Conservation (phyloP, 2,329 filamentous ascomycete genomes). For the Diaporthe humulicola region DNA sequence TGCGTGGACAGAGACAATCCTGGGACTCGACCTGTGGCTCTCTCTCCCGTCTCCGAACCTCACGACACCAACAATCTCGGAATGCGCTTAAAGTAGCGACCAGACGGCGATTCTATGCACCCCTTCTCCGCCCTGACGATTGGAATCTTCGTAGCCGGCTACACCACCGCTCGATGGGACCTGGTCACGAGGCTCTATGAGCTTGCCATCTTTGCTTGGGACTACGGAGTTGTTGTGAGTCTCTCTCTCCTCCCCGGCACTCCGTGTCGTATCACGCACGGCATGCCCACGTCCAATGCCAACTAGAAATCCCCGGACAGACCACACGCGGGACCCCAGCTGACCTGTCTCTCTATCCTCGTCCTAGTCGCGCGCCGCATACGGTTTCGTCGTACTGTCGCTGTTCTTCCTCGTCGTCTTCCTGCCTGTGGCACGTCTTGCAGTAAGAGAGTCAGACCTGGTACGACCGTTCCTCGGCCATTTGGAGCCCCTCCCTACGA, state of each 20-base stretch:
- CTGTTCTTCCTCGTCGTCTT: slow-evolving; percentile 87
- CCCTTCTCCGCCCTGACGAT: slow-evolving; percentile 95
- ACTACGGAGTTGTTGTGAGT: slow-evolving; percentile 95
- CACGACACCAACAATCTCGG: slow-evolving; percentile 45
- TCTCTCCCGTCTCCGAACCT: not conserved
- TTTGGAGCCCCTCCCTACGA: slow-evolving; percentile 37
- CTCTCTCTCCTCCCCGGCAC: not conserved
- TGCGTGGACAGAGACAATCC: slow-evolving; percentile 2
- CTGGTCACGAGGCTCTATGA: slow-evolving; percentile 97
- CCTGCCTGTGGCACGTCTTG: slow-evolving; percentile 86
- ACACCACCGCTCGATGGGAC: slow-evolving; percentile 99
- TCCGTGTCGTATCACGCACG: not conserved
- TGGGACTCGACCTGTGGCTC: not conserved
- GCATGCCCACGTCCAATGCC: not conserved
- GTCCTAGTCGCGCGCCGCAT: slow-evolving; percentile 81
- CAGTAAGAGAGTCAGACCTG: slow-evolving; percentile 82
- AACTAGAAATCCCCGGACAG: not conserved
- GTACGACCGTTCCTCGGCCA: slow-evolving; percentile 65
- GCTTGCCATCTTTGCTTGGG: slow-evolving; percentile 96
- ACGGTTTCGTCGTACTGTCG: slow-evolving; percentile 86
- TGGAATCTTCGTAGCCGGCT: slow-evolving; percentile 99
- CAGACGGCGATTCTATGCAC: slow-evolving; percentile 81
- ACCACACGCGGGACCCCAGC: slow-evolving; percentile 25
- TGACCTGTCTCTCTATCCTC: slow-evolving; percentile 32
- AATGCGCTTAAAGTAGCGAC: slow-evolving; percentile 58